Conservation (phyloP, 371 early-diverging fungal genomes). For the Mortierella sp. region DNA sequence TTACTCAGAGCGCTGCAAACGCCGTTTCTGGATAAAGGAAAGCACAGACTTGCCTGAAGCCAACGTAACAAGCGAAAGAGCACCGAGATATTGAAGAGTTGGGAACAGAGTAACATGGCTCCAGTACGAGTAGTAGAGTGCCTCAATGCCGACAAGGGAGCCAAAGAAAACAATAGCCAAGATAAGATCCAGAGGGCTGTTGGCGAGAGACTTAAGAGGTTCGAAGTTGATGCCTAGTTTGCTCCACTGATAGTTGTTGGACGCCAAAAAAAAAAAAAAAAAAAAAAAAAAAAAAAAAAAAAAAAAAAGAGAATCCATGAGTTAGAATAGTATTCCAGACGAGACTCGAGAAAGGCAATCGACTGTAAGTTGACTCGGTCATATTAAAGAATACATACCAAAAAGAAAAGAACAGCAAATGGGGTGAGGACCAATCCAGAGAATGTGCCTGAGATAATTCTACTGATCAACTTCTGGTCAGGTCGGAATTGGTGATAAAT, state of each 20-base stretch:
- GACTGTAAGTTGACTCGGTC: too few relatives aligned
- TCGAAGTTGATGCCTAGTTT: slow-evolving; percentile 42
- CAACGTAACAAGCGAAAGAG: slow-evolving; percentile 62
- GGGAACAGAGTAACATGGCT: slow-evolving; percentile 75
- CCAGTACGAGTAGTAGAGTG: slow-evolving; percentile 78
- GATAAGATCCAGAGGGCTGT: slow-evolving; percentile 49
- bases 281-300: neutral
- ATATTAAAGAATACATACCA: slow-evolving; percentile 57
- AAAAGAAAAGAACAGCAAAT: slow-evolving; percentile 66
- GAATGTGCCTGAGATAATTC: slow-evolving; percentile 66
- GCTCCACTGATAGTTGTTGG: slow-evolving; percentile 38
- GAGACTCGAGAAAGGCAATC: neutral
- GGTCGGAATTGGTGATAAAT: slow-evolving; percentile 75
- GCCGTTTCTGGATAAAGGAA: slow-evolving; percentile 56
- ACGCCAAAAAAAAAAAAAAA: neutral
- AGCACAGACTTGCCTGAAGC: slow-evolving; percentile 71
- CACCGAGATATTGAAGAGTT: slow-evolving; percentile 70
- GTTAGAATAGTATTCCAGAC: neutral
- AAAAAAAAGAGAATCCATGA: neutral
- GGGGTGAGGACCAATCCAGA: slow-evolving; percentile 69
- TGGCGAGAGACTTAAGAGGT: slow-evolving; percentile 29
- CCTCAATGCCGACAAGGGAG: slow-evolving; percentile 65
- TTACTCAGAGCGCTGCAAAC: slow-evolving; percentile 35
- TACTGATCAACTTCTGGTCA: slow-evolving; percentile 70
- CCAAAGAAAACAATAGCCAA: slow-evolving; percentile 65